Base-by-base conservation (phyloP, 1,284 basidiomycete genomes). In the Malassezia sympodialis region DNA sequence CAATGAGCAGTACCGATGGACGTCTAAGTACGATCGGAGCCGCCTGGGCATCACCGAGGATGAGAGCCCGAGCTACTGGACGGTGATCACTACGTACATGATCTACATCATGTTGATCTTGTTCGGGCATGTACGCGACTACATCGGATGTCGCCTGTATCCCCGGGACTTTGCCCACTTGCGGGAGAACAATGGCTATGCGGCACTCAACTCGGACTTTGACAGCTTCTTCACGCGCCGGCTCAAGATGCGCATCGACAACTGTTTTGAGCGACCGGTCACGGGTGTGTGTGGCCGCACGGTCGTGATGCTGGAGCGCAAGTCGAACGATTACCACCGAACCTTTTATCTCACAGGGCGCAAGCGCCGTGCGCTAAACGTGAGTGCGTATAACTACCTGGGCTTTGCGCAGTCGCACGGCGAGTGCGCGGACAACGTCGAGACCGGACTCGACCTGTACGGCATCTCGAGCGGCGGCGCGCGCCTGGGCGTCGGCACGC, bases 301-400 rank as follows among this genome's bases (percentile, higher is more conserved):
- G 32, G 89, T 96, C 66, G 77, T 85, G 48, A 81, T 87, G 53
- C 82, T 90, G 43, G 90, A 98, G 77, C 86, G 93, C 45, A 80
- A 82, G 61, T 87, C 88, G 3, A 77, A 82, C 49, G 87, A 96
- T 76, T 84, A 85, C 78, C 87, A 89, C 77, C 79, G 82, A 69
- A 85, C 84, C 7, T 87, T 90, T 64, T 76, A 83, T 39, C 79
- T 86, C 63, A 86, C 87, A 1, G 93, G 90, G 59, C 82, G 82
- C 37, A 91, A 89, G 1, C 77, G 76, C 12, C 87, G 90, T 53
- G 87, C 85, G 0, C 84, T 99, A 68, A 99, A 99, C 76, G 85
- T 96, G 65, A 93, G 90, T 8, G 96, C 90, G 5, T 98, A 99
- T 80, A 99, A 99, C 78, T 99, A 99, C 75, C 88, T 99, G 66